Percentiles rank a stretch among this genome's conserved stretches.
Evolutionary conservation across 2,329 filamentous ascomycete species (phyloP).

Genomic region (Pseudodiploospora longispora): DNA sequence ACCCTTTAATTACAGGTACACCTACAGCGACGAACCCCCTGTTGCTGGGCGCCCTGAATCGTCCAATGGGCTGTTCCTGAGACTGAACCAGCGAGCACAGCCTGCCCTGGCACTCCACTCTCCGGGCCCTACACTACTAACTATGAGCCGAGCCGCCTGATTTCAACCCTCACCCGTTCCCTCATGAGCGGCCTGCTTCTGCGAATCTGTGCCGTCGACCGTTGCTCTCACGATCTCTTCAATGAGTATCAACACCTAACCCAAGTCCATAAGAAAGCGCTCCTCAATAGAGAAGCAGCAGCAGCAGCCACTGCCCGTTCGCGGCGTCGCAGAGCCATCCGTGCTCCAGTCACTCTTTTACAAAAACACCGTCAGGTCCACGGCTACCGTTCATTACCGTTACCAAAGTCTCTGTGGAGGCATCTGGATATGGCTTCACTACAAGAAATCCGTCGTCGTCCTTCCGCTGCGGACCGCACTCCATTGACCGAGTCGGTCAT

Average conservation of each 20-base stretch:
- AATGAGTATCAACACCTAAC: slow-evolving; percentile 36
- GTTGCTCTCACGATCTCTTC: slow-evolving; percentile 36
- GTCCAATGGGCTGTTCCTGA: slow-evolving; percentile 7
- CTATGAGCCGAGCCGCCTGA: slow-evolving; percentile 11
- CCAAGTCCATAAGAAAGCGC: slow-evolving; percentile 30
- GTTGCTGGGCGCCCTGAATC: not conserved
- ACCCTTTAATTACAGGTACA: too few relatives aligned
- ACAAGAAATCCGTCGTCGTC: slow-evolving; percentile 32
- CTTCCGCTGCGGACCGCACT: slow-evolving; percentile 29
- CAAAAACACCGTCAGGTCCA: slow-evolving; percentile 25
- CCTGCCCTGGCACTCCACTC: too few relatives aligned
- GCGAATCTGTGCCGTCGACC: slow-evolving; percentile 38
- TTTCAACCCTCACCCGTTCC: slow-evolving; percentile 15
- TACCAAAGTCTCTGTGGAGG: slow-evolving; percentile 11
- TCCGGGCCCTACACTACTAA: slow-evolving; percentile 7
- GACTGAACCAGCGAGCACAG: slow-evolving; percentile 2
- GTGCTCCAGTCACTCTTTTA: slow-evolving; percentile 29
- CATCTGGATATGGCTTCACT: slow-evolving; percentile 26
- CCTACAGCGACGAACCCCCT: too few relatives aligned
- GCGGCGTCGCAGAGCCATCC: slow-evolving; percentile 28
- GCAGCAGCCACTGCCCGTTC: slow-evolving; percentile 30
- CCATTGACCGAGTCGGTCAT: slow-evolving; percentile 16
- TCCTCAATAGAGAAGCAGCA: slow-evolving; percentile 36
- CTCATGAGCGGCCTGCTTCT: slow-evolving; percentile 42
- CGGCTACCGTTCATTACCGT: slow-evolving; percentile 21